Evolutionary conservation across 2,329 filamentous ascomycete species (phyloP), one percentile per base, ranked within the genome.

Genomic region (Acephala macrosclerotiorum): DNA sequence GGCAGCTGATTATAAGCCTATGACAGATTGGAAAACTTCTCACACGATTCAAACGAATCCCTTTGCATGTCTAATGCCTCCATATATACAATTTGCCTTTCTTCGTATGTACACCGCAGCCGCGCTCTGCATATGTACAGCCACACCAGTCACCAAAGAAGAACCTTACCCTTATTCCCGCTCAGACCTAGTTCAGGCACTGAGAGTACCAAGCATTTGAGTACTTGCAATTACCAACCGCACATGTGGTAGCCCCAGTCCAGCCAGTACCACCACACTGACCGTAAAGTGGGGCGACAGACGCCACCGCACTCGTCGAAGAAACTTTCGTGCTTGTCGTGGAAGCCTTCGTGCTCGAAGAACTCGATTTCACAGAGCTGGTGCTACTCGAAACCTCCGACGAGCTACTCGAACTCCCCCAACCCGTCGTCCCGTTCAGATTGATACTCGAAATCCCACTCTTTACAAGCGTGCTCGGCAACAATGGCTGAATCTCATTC

Each of bases 401-500:
- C 26, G 53, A 51, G 22, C 20, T 25, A 14, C 9, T 22, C 18
- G 38, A 20, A n/a, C n/a, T n/a, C 29, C 40, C 14, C 22, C 47
- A 40, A 11, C 57, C 55, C 25, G 36, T 57, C 8, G 40, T 33
- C 35, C 47, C 58, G 1, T 58, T 36, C 1, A 58, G 53, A 49
- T 63, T 67, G 3, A 65, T 29, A 60, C 58, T 71, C 53, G 65
- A 63, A 7, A 61, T 47, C n/a, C 69, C 69, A 9, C 42, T 60
- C 56, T 63, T 66, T 7, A 59, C 53, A n/a, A 66, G 22, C 1
- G 74, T 73, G 14, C 68, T 75, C 0, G 82, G 81, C 14, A 83
- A 72, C 35, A 81, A 74, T n/a, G 80, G 79, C 71, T 82, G 77
- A 38, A 84, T 77, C 1, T 78, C 75, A n/a, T 77, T 76, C 42